These are phyloP conservation scores for Tinospora cordifolia DNA, from an alignment of 164 flowering plant genomes.

Conservation along the genomic window DNA sequence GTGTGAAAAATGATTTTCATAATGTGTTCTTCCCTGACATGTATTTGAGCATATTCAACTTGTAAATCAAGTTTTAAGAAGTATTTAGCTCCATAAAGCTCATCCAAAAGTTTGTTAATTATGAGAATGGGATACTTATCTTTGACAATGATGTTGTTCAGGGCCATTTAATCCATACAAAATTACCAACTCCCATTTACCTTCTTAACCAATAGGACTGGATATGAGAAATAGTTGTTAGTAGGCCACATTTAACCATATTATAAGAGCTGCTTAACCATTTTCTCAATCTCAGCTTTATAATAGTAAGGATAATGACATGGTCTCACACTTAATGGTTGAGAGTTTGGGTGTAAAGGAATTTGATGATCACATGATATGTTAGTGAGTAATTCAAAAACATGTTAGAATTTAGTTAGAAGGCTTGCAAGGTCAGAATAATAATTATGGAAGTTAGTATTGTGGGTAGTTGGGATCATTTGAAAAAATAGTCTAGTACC, in stretches of 20 bases:
- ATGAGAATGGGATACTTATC: slow-evolving; percentile 19
- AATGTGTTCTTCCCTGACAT: background rate
- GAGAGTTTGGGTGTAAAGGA: background rate
- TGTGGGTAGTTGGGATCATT: background rate
- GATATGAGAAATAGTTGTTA: slow-evolving; percentile 6
- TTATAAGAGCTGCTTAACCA: slow-evolving; percentile 1
- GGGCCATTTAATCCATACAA: slow-evolving; percentile 11
- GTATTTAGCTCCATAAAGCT: slow-evolving; percentile 7
- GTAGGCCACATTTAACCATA: slow-evolving; percentile 5
- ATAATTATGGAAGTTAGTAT: background rate
- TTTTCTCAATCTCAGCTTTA: slow-evolving; percentile 10
- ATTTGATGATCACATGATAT: slow-evolving; percentile 9
- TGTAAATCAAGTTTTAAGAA: background rate
- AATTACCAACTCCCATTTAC: slow-evolving; percentile 13
- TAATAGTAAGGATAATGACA: slow-evolving; percentile 12
- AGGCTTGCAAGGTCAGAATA: background rate
- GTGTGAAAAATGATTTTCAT: background rate
- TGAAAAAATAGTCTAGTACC: slow-evolving; percentile 8
- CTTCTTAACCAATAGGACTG: too few relatives aligned
- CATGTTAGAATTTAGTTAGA: slow-evolving; percentile 4
- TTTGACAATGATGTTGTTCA: slow-evolving; percentile 12
- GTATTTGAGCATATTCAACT: background rate
- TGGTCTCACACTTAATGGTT: slow-evolving; percentile 7
- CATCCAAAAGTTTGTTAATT: slow-evolving; percentile 20
- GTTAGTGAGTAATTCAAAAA: slow-evolving; percentile 2